Evolutionary conservation across 2,329 filamentous ascomycete species (phyloP), one percentile per base, ranked within the genome.

Genomic region (Monosporascus sp.): DNA sequence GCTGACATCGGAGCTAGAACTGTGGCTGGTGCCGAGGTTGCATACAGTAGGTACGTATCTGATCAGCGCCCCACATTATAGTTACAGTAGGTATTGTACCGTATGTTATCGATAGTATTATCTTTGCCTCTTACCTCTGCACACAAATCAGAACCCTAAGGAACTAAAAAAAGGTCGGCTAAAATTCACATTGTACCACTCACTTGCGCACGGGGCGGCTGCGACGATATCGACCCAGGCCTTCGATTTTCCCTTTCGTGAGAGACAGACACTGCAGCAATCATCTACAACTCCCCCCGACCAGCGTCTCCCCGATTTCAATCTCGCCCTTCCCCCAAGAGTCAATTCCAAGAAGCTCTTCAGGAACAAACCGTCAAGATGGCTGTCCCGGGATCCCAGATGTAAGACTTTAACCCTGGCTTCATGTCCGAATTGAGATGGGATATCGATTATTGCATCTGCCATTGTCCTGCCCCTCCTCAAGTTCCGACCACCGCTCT

Each of bases 381-480:
- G 80, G 79, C 81, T 75, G 74, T 77, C 70, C 77, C 80, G 65
- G 80, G 81, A 71, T 73, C 79, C 71, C 81, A 84, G 73, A 84
- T 84, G 81, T 84, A 74, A 80, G 81, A 31, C 14, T 14, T 31
- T 31, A 14, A n/a, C 77, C 58, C 55, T 14, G 28, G 9, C 28
- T 11, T 31, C 28, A 31, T 9, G 28, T 31, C 28, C 9, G 9
- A 31, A 31, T 31, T 31, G 11, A 31, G 14, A 14, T 8, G 9
- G 28, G 28, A 11, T 14, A 14, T 31, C 28, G 28, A 31, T 31
- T 14, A n/a, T n/a, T n/a, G 28, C 28, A 31, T 31, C 28, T 65
- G 48, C 43, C 40, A 43, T 24, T n/a, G 37, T 26, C 51, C 26
- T 52, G 22, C 54, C 52, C 58, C 53, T 49, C 50, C 48, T 43